Evolutionary conservation across 805 yeast species (phyloP), one percentile per base, ranked within the genome.

Genomic region (Sugiyamaella qingdaonensis): DNA sequence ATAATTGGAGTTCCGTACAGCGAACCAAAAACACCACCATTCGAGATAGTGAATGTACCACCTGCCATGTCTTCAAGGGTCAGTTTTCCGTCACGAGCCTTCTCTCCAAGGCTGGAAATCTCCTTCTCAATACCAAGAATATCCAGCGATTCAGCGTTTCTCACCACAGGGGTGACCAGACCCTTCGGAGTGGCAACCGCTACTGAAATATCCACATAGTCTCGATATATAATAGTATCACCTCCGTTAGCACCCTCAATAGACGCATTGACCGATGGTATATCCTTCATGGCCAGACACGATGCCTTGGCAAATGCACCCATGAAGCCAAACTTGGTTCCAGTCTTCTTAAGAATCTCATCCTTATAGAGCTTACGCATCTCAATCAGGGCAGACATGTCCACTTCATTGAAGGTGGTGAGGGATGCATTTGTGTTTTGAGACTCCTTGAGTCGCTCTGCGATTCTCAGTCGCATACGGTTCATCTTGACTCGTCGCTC

Each of bases 171-270:
- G 44, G 99, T 94, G 45, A 94, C 99, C 65, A 94, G 81, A 69
- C 99, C 99, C 81, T 94, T 94, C 70, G 99, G 98, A 61, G 99
- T 94, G 58, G 99, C 97, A 54, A 94, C 99, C 33, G 99, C 99
- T 66, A 94, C 78, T 37, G 97, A 88, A 61, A 94, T 86, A 72
- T 94, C 99, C 62, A 88, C 88, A 78, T 88, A 94, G 74, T 94
- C 99, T 76, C 97, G 86, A 80, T 82, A 94, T 41, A 94, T 95
- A 74, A 94, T 84, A 61, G 95, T 92, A 72, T 88, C 92, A 64
- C 86, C 88, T 68, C 82, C 80, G 64, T 70, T 66, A 46, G 72
- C 68, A 46, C 75, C 76, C 72, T 90, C 97, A 67, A 94, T 94
- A 62, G 95, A 84, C 67, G 95, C 98, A 68, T 92, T 94, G 57